These are phyloP conservation scores for Echinochloa phyllopogon DNA, from an alignment of 176 grass and related monocot genomes.

Conservation along the genomic window DNA sequence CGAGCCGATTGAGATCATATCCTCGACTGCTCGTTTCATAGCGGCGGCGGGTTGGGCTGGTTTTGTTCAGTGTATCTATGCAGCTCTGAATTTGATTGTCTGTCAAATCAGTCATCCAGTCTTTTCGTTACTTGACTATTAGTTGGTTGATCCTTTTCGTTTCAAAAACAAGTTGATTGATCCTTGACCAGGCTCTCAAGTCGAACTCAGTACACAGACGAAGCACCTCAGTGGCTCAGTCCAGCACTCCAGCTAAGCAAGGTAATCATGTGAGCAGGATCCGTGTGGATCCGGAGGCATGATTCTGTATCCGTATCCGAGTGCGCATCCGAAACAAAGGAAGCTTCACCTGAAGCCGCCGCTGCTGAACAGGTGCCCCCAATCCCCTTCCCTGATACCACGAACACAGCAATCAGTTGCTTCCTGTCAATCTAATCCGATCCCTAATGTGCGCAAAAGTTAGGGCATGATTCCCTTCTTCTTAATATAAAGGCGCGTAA, in stretches of 20 bases:
- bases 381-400: neutral
- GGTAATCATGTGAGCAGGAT: neutral
- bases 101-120: neutral
- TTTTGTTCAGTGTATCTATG: neutral
- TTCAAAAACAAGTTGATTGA: too few species aligned
- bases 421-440: constrained; percentile 23
- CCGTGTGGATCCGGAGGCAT: constrained; percentile 9
- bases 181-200: neutral
- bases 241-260: neutral
- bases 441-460: constrained; percentile 23
- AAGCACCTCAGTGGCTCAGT: neutral
- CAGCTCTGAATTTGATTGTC: neutral
- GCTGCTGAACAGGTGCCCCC: neutral
- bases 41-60: neutral
- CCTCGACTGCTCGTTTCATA: neutral
- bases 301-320: neutral
- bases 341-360: constrained; percentile 43
- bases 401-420: neutral
- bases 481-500: constrained; percentile 4
- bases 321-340: neutral
- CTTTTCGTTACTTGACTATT: neutral
- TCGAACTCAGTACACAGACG: neutral
- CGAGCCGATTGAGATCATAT: neutral
- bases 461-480: neutral
- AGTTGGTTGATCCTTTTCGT: too few species aligned